phyloP scores from a whole-genome alignment of 1,139 yeast species.

The Candida sp. region DNA sequence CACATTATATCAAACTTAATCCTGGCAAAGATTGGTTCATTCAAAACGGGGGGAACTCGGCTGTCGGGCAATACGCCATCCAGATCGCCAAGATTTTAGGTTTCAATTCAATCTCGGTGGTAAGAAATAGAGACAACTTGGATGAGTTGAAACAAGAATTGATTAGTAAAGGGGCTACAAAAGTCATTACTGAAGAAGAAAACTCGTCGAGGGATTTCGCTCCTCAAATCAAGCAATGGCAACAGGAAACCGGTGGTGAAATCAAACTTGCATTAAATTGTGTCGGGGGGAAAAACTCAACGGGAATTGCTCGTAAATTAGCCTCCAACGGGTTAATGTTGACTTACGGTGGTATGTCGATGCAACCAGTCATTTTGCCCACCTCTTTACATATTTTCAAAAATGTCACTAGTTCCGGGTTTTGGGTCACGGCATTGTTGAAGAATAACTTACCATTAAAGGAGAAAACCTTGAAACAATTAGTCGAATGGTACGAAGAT shows the following conservation, averaged over 20 bases:
- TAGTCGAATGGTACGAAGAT: conserved; percentile 63
- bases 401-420: conserved; percentile 81
- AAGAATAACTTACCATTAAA: conserved; percentile 64
- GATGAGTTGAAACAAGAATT: conserved; percentile 60
- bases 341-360: conserved; percentile 98
- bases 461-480: conserved; percentile 52
- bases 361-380: conserved; percentile 88
- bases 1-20: conserved; percentile 57
- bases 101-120: conserved; percentile 78
- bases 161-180: conserved; percentile 70
- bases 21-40: conserved; percentile 86
- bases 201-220: conserved; percentile 66
- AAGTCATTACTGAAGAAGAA: conserved; percentile 87
- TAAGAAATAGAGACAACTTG: conserved; percentile 79
- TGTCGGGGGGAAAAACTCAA: conserved; percentile 85
- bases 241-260: conserved; percentile 49
- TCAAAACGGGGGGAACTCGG: conserved; percentile 96
- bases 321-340: conserved; percentile 65
- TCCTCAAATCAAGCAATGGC: conserved; percentile 59
- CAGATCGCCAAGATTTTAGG: conserved; percentile 83
- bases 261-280: conserved; percentile 84
- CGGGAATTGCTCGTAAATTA: conserved; percentile 80
- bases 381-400: conserved; percentile 89
- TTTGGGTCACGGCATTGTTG: conserved; percentile 87
- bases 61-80: conserved; percentile 91